Base-by-base conservation (phyloP, 2,329 filamentous ascomycete genomes). In the Fusarium poae region DNA sequence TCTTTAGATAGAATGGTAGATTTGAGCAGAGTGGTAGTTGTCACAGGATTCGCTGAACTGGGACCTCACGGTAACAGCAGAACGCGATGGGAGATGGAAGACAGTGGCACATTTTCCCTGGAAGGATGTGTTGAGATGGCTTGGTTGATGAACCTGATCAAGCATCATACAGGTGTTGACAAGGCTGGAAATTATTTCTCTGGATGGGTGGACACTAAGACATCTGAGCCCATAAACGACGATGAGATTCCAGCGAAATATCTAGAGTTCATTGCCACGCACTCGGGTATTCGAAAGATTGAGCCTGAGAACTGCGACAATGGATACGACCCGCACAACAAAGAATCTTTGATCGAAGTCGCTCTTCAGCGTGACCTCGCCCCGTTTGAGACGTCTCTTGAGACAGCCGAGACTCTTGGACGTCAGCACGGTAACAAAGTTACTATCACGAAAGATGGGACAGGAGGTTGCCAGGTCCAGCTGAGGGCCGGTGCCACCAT, bases 61-160 rank as follows among this genome's bases (percentile, higher is more conserved):
- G 94, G 95, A 45, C 96, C 96, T 11, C 98, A 95, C 95, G 96
- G 96, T 84, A 99, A 97, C 84, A 94, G 95, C 6, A 90, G 96
- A 75, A 98, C 96, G 42, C 90, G 96, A 64, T 99, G 96, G 96
- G 95, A 99, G 84, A 98, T 98, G 94, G 96, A 99, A 80, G 94
- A 95, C 2, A 90, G 94, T 71, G 96, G 96, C 78, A 88, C 97
- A 76, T 98, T 99, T 83, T 98, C 95, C 6, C 88, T 97, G 12
- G 94, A 97, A 80, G 94, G 94, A 20, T 97, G 93, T 76, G 90
- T 97, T 67, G 94, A 97, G 81, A 97, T 97, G 94, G 93, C 94
- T 23, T 97, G 94, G 94, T 92, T 97, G 78, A 97, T 97, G 93
- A 94, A 94, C 74, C 87, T 97, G 59, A 97, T 97, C 83, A 97